These are phyloP conservation scores for Ceriops decandra DNA, from an alignment of 345 rosid species.

Conservation along the genomic window DNA sequence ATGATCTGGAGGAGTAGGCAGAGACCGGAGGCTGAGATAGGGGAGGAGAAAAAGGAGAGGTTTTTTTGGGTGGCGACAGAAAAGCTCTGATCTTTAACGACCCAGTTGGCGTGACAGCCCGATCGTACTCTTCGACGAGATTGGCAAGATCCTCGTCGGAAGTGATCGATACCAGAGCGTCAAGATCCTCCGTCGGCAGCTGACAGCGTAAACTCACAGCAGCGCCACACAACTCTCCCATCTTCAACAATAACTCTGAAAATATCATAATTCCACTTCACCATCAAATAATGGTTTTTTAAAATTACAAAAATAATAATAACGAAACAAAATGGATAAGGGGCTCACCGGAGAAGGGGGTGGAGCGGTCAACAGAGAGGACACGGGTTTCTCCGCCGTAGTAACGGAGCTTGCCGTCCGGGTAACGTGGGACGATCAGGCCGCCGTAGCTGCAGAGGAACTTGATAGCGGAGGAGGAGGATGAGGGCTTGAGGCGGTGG, in stretches of 20 bases:
- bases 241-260: constrained; percentile 72
- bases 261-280: constrained; percentile 25
- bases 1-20: constrained; percentile 18
- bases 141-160: constrained; percentile 82
- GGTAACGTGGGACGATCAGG: constrained; percentile 71
- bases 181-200: constrained; percentile 81
- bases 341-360: constrained; percentile 61
- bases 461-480: constrained; percentile 40
- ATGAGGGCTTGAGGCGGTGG: not conserved
- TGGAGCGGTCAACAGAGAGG: constrained; percentile 70
- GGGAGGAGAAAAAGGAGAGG: constrained; percentile 5
- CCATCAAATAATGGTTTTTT: not conserved
- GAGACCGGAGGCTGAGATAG: constrained; percentile 13
- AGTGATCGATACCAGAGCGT: constrained; percentile 71
- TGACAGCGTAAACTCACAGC: constrained; percentile 71
- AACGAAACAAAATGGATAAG: not conserved
- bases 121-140: constrained; percentile 88
- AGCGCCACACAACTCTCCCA: constrained; percentile 59
- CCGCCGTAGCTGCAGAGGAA: constrained; percentile 92
- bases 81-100: constrained; percentile 76
- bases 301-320: not conserved
- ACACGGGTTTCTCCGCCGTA: constrained; percentile 85
- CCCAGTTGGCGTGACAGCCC: constrained; percentile 35
- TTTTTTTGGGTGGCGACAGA: constrained; percentile 53
- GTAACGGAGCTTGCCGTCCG: constrained; percentile 87